Percentiles rank a stretch among this genome's conserved stretches.
phyloP scores from a whole-genome alignment of 768 basidiomycete species.

The Suillus lakei region DNA sequence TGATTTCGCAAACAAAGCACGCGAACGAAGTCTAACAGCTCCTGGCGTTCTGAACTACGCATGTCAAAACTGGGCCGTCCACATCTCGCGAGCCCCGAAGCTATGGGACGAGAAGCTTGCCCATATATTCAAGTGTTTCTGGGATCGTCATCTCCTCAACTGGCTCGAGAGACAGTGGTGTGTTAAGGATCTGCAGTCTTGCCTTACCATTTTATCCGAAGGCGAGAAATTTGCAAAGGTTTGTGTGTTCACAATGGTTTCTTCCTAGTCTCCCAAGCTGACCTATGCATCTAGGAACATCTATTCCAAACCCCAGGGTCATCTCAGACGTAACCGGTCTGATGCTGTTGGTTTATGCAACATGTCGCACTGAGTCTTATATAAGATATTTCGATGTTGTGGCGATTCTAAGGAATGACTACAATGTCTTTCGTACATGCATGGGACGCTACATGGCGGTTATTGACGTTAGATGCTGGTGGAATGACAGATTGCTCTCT shows the following conservation, averaged over 20 bases:
- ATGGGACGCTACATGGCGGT: too few species aligned
- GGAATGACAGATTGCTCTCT: too few species aligned
- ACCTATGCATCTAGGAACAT: not conserved
- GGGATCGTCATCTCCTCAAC: not conserved
- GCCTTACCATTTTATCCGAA: not conserved
- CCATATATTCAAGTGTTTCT: not conserved
- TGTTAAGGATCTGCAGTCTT: not conserved
- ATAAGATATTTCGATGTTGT: too few species aligned
- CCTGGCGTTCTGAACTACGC: not conserved
- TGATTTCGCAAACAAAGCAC: not conserved
- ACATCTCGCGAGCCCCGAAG: not conserved
- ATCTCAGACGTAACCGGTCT: not conserved
- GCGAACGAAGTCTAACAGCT: not conserved
- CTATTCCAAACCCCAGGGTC: not conserved
- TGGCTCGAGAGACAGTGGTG: not conserved
- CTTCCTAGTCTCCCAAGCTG: not conserved
- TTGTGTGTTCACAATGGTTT: not conserved
- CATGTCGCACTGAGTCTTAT: not conserved
- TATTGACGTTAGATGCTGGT: too few species aligned
- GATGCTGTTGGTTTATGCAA: not conserved
- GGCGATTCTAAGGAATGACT: too few species aligned
- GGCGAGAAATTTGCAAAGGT: not conserved
- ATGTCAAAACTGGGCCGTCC: not conserved
- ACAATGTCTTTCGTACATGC: too few species aligned
- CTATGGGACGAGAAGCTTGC: not conserved